A percentile compares a stretch with the other conserved stretches of the same genome.
Conservation (phyloP, 768 basidiomycete genomes). For the Rhodotorula sphaerocarpa region DNA sequence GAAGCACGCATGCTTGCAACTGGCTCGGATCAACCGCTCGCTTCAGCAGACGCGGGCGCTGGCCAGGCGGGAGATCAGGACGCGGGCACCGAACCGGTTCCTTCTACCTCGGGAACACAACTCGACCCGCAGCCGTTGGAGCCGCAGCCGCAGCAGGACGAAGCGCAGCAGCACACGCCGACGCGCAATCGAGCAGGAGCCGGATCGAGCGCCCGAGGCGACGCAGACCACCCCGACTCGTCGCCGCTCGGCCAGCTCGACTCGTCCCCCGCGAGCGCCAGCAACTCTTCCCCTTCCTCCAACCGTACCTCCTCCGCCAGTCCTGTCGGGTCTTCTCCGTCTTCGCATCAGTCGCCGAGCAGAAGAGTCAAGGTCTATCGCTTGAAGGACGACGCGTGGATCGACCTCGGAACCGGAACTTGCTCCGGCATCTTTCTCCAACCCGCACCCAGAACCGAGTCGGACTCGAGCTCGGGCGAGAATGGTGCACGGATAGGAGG, state of each 20-base stretch:
- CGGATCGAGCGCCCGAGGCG: not conserved
- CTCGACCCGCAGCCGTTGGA: too few relatives aligned
- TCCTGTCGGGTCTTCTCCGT: too few relatives aligned
- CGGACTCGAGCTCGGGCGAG: slow-evolving; percentile 66
- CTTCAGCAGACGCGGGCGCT: too few relatives aligned
- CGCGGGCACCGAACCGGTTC: too few relatives aligned
- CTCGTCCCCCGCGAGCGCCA: not conserved
- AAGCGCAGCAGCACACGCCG: not conserved
- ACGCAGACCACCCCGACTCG: not conserved
- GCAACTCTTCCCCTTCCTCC: not conserved
- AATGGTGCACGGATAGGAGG: slow-evolving; percentile 69
- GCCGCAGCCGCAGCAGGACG: not conserved
- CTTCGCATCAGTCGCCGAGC: not conserved
- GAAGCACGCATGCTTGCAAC: too few relatives aligned
- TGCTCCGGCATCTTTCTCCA: slow-evolving; percentile 50
- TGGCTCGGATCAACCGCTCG: too few relatives aligned
- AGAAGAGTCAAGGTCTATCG: slow-evolving; percentile 69
- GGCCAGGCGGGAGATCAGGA: too few relatives aligned
- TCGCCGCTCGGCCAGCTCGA: not conserved
- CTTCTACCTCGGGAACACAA: too few relatives aligned
- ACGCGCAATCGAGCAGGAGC: not conserved
- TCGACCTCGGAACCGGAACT: slow-evolving; percentile 92
- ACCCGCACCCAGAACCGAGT: slow-evolving; percentile 61
- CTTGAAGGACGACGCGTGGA: slow-evolving; percentile 81
- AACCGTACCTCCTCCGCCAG: not conserved